A percentile compares a stretch with the other conserved stretches of the same genome.
Conservation (phyloP, 768 basidiomycete genomes). For the Boletus vermiculosoides region DNA sequence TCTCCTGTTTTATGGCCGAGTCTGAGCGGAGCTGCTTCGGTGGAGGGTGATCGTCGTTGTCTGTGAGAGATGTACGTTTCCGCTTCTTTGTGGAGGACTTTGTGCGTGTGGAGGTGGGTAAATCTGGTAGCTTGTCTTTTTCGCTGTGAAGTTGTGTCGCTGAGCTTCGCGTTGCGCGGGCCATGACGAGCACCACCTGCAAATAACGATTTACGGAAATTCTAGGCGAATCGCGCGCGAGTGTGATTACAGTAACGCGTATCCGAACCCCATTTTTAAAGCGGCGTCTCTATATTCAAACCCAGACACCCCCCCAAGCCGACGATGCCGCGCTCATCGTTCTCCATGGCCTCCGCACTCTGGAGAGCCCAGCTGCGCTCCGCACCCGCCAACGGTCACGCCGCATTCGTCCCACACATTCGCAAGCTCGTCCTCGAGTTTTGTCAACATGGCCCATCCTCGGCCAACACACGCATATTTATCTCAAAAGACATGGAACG, state of each 20-base stretch:
- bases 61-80: constrained; percentile 49
- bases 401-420: constrained; percentile 71
- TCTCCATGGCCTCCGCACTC: constrained; percentile 39
- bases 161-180: constrained; percentile 70
- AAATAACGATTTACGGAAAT: constrained; percentile 29
- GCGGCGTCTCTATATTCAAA: constrained; percentile 21
- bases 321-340: background rate
- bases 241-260: constrained; percentile 17
- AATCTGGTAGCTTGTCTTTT: constrained; percentile 28
- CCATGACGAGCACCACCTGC: constrained; percentile 46
- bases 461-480: constrained; percentile 67
- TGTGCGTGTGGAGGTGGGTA: constrained; percentile 24
- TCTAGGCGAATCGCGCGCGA: constrained; percentile 24
- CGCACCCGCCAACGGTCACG: constrained; percentile 70
- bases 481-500: constrained; percentile 59
- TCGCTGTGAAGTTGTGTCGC: constrained; percentile 39
- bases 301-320: constrained; percentile 26
- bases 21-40: constrained; percentile 45
- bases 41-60: constrained; percentile 47
- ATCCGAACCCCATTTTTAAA: constrained; percentile 1
- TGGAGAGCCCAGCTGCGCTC: constrained; percentile 52
- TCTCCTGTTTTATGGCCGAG: constrained; percentile 35
- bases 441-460: constrained; percentile 81
- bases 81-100: constrained; percentile 56
- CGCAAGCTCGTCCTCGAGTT: constrained; percentile 88